Evolutionary conservation across 2,329 filamentous ascomycete species (phyloP).

Genomic region (Diaporthe citriasiana): DNA sequence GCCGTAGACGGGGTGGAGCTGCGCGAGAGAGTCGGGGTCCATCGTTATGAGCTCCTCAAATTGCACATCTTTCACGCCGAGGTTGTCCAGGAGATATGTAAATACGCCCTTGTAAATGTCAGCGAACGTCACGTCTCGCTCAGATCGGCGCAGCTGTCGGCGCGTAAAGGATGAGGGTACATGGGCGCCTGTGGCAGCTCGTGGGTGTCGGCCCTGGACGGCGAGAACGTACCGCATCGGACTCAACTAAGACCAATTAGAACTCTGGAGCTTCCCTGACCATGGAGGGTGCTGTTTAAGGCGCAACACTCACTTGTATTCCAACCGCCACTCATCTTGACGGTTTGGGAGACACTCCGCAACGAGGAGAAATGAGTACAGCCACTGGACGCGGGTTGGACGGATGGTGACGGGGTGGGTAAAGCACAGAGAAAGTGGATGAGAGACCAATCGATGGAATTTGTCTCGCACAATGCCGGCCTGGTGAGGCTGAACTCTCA

Average conservation of each 20-base stretch:
- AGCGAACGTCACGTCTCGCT: conserved; percentile 51
- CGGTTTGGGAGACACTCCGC: not conserved
- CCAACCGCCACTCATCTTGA: conserved; percentile 84
- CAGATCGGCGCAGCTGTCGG: conserved; percentile 22
- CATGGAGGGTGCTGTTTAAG: no score
- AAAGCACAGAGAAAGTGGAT: not conserved
- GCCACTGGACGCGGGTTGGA: not conserved
- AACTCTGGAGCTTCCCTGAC: not conserved
- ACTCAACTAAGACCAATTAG: conserved; percentile 74
- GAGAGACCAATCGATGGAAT: not conserved
- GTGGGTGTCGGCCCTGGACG: conserved; percentile 44
- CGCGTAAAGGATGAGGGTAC: not conserved
- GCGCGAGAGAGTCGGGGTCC: conserved; percentile 79
- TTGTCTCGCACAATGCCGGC: not conserved
- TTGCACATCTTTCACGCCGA: conserved; percentile 93
- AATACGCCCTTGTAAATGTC: conserved; percentile 83
- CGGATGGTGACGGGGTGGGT: not conserved
- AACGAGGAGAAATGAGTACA: not conserved
- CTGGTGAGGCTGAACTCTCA: not conserved
- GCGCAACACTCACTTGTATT: conserved; percentile 78
- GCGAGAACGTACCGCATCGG: conserved; percentile 81
- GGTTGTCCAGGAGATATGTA: conserved; percentile 91
- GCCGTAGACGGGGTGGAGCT: conserved; percentile 86
- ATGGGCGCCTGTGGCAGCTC: conserved; percentile 29
- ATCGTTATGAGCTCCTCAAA: conserved; percentile 96